phyloP scores from a whole-genome alignment of 1,284 basidiomycete species.

The Sphaerobolus stellatus region DNA sequence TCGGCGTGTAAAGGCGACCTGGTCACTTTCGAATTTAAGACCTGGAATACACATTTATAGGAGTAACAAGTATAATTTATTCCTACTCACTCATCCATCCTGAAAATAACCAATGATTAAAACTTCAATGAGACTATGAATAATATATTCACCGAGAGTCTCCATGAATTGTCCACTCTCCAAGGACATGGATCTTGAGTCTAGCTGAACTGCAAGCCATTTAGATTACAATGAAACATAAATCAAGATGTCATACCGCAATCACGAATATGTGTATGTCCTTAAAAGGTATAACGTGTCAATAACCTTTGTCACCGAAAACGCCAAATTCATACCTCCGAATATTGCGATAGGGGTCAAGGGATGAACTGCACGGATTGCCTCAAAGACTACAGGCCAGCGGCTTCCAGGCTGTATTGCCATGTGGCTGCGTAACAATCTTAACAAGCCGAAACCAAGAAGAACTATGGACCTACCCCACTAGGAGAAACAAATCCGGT shows the following conservation, averaged over 20 bases:
- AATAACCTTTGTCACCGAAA: neutral
- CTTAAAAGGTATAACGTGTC: slow-evolving; percentile 28
- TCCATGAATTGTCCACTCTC: slow-evolving; percentile 88
- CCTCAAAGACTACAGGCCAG: slow-evolving; percentile 71
- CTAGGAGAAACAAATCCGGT: slow-evolving; percentile 78
- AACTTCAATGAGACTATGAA: neutral
- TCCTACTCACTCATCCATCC: slow-evolving; percentile 51
- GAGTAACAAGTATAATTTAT: neutral
- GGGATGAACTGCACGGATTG: slow-evolving; percentile 72
- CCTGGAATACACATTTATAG: slow-evolving; percentile 32
- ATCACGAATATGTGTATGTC: slow-evolving; percentile 78
- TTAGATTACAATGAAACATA: neutral
- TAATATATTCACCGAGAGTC: slow-evolving; percentile 59
- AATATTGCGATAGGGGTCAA: slow-evolving; percentile 76
- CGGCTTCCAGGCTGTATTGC: slow-evolving; percentile 66
- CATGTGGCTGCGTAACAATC: slow-evolving; percentile 55
- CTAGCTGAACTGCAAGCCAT: slow-evolving; percentile 45
- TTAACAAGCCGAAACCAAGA: neutral
- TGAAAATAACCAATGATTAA: slow-evolving; percentile 16
- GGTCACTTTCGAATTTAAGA: slow-evolving; percentile 50
- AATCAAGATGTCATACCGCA: slow-evolving; percentile 47
- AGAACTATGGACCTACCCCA: slow-evolving; percentile 46
- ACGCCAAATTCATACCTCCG: slow-evolving; percentile 48
- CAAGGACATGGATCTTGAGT: slow-evolving; percentile 65
- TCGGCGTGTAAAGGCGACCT: slow-evolving; percentile 62